Evolutionary conservation across 1,139 yeast species (phyloP), one percentile per base, ranked within the genome.

Genomic region (Citeromyces hawaiiensis): DNA sequence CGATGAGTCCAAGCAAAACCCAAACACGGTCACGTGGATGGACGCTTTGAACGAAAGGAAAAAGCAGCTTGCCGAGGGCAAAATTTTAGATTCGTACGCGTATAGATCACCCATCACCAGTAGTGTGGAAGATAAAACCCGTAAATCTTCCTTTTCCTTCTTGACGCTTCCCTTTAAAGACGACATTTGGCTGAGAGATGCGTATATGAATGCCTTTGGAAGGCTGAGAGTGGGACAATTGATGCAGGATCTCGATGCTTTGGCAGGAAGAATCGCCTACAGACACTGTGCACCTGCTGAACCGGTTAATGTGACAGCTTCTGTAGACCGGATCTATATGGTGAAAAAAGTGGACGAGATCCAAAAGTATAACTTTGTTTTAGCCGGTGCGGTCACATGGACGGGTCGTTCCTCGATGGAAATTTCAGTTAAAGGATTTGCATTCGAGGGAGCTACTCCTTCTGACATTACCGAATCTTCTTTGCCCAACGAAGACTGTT

Each of bases 321-420:
- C 93, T 13, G 96, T 88, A 31, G 96, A 88, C 60, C 68, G 96
- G 46, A 83, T 88, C 49, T 83, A 83, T 57, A 80, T 88, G 77
- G 76, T 86, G 45, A 83, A 82, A 55, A 79, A 86, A 47, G 76
- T 87, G 36, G 95, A 86, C 52, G 86, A 81, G 50, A 76, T 87
- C 45, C 67, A 70, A 43, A 74, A 77, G 47, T 80, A 71, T 60
- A 85, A 86, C 57, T 81, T 88, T 51, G 70, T 85, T 21, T 63
- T 88, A 46, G 87, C 93, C 29, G 97, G 97, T 13, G 67, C 78
- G 38, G 96, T 86, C 33, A 81, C 94, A 11, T 88, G 95, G 87
- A 86, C 96, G 0, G 97, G 97, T 41, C 67, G 83, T 44, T 83
- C 94, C 1, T 85, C 96, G 1, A 88, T 88, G 96, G 96, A 88